phyloP scores from a whole-genome alignment of 305 asterid species.

The Withania somnifera region DNA sequence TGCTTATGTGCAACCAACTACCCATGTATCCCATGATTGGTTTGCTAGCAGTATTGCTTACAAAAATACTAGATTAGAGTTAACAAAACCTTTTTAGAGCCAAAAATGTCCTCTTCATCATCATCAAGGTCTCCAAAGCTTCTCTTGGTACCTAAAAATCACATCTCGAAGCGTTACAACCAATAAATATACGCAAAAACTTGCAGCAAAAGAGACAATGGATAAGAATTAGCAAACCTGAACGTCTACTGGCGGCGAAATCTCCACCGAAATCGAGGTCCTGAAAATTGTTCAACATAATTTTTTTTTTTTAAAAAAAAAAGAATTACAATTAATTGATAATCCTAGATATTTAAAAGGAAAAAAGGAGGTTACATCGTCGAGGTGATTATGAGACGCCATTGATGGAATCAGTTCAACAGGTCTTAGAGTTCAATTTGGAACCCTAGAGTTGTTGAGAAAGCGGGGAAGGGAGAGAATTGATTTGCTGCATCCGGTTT shows the following conservation, averaged over 20 bases:
- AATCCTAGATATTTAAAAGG: not conserved
- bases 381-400: slow-evolving; percentile 52
- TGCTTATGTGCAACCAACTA: not conserved
- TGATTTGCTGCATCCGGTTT: not conserved
- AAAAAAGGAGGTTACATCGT: slow-evolving; percentile 31
- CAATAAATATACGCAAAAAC: not conserved
- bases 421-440: slow-evolving; percentile 9
- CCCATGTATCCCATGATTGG: not conserved
- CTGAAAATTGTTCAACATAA: slow-evolving; percentile 13
- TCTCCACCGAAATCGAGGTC: slow-evolving; percentile 69
- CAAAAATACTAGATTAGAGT: not conserved
- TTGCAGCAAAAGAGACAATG: not conserved
- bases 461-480: not conserved
- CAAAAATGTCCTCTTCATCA: slow-evolving; percentile 78
- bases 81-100: slow-evolving; percentile 54
- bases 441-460: slow-evolving; percentile 23
- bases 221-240: slow-evolving; percentile 31
- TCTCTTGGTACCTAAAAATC: slow-evolving; percentile 53
- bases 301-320: too few species aligned
- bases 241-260: slow-evolving; percentile 40
- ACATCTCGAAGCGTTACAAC: not conserved
- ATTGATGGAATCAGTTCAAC: slow-evolving; percentile 17
- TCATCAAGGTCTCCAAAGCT: slow-evolving; percentile 67
- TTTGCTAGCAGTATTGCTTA: not conserved
- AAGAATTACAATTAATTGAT: too few species aligned